Base-by-base conservation (phyloP, 306 rosid genomes). In the Arachis stenosperma region DNA sequence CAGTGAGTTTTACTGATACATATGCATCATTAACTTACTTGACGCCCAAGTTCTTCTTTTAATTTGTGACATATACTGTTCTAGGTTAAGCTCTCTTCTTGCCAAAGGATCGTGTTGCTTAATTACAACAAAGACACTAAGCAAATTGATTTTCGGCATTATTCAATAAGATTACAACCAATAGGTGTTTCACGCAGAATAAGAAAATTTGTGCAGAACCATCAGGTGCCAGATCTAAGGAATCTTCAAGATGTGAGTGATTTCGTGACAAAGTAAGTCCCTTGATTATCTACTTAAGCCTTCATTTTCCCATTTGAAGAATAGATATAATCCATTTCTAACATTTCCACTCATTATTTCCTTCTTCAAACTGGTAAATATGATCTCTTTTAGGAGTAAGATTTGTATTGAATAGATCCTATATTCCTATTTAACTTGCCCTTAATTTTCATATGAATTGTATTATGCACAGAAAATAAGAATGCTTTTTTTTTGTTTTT, bases 171-270 rank as follows among this genome's bases (percentile, higher is more conserved):
- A 77, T 84, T 91, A 78, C 97, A 88, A 70, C 99, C 99, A 12
- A 86, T 95, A 47, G 99, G 99, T 56, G 99, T 92, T 81, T 90
- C 99, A 29, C 91, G 91, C 9, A 90, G 90, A 81, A 71, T 95
- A 69, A 88, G 96, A 70, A 91, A 83, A 81, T 87, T 95, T 75
- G 99, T 95, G 78, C 99, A 91, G 87, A 91, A 80, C 66, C 99
- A 88, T 83, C 84, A 90, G 65, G 96, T 87, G 83, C 99, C 98
- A 58, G 92, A 95, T 82, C 88, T 91, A 33, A 84, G 87, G 62
- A 95, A 86, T 88, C 97, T 95, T 82, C 97, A 88, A 76, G 99
- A 95, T 27, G 99, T 91, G 55, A 95, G 98, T 29, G 99, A 95
- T 81, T 95, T 91, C 73, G 81, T 95, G 78, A 91, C 98, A 73